Percentiles rank a stretch among this genome's conserved stretches.
Conservation (phyloP, 2,329 filamentous ascomycete species). For the Apiospora sp. region DNA sequence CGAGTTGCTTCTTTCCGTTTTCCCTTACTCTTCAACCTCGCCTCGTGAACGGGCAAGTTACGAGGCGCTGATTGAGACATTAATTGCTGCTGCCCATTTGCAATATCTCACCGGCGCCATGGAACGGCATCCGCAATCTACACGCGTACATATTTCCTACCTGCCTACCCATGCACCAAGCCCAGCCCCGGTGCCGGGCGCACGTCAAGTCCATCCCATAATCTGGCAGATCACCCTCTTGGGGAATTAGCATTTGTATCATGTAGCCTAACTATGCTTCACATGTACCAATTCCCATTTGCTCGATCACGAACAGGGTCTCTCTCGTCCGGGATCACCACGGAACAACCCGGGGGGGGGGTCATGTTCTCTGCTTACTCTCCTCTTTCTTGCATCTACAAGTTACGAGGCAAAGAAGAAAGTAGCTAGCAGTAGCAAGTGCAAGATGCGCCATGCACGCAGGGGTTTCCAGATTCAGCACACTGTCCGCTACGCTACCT, state of each 20-base stretch:
- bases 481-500: conserved; percentile 8
- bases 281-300: background rate
- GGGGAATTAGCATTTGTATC: background rate
- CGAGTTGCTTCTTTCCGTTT: background rate
- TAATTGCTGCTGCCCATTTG: background rate
- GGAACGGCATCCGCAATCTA: conserved; percentile 5
- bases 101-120: background rate
- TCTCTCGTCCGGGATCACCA: background rate
- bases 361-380: background rate
- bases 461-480: conserved; percentile 14
- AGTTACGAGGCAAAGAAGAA: background rate
- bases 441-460: conserved; percentile 7
- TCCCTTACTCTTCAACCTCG: background rate
- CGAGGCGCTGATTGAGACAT: conserved; percentile 5
- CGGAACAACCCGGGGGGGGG: conserved; percentile 10
- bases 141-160: background rate
- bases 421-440: background rate
- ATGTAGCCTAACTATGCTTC: background rate
- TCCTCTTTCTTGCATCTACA: conserved; percentile 7
- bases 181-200: background rate
- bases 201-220: background rate
- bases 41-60: background rate
- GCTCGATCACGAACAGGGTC: background rate
- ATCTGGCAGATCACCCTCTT: background rate
- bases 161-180: background rate